Base-by-base conservation (phyloP, 78 protist genomes). In the Chrysochromulina parva region DNA sequence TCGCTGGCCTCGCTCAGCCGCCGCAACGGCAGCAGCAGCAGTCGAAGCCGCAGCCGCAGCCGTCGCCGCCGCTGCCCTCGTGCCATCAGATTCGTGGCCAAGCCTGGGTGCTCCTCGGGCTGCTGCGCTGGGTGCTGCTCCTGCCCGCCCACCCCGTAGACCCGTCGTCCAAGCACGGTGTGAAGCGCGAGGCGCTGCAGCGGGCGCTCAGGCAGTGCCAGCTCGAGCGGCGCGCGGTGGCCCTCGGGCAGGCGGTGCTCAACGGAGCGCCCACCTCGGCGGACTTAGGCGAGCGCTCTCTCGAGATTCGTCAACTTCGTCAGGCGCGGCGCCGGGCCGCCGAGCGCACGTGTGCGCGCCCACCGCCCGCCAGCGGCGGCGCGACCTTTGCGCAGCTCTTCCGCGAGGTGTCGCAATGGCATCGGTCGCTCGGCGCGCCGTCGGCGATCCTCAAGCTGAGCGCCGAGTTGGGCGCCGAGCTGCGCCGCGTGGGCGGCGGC, bases 61-160 rank as follows among this genome's bases (percentile, higher is more conserved):
- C n/a, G n/a, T n/a, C n/a, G n/a, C n/a, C n/a, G n/a, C n/a, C n/a
- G n/a, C n/a, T n/a, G n/a, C n/a, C n/a, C n/a, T n/a, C n/a, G n/a
- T n/a, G n/a, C n/a, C n/a, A n/a, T n/a, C n/a, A n/a, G n/a, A n/a
- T 17, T 14, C 65, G 65, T 1, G 90, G 90, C 47, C 52, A 19
- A 1, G 22, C 48, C 17, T 86, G 90, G 90, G 82, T 55, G 10
- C 60, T 65, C 38, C 55, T 90, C 24, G 92, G 92, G 24, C 65
- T 81, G 28, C 28, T 54, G 47, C 50, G 54, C 4, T 38, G 74
- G 89, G 80, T 19, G 24, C 69, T 81, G 52, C 85, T 90, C 28
- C 59, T 60, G 48, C 89, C 89, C 50, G 11, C 10, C 7, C 48
- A 38, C 60, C 67, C 88, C 22, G 81, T 65, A 5, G 92, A 90